Percentiles rank a stretch among this genome's conserved stretches.
phyloP scores from a whole-genome alignment of 768 basidiomycete species.

The Tulasnella sp. region DNA sequence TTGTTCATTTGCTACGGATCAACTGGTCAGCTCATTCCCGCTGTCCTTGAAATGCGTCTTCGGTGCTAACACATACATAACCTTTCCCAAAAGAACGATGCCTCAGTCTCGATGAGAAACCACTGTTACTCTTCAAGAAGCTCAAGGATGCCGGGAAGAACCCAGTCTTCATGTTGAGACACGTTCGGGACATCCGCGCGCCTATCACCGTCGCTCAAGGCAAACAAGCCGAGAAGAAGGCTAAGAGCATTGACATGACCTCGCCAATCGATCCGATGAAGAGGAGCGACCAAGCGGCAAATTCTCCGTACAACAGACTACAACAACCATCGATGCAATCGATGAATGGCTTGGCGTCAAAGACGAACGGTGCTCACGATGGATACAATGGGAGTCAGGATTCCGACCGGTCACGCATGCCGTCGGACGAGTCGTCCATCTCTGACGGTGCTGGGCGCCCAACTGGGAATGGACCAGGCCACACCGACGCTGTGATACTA shows the following conservation, averaged over 20 bases:
- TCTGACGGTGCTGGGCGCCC: constrained; percentile 15
- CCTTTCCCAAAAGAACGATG: constrained; percentile 69
- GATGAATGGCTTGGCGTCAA: constrained; percentile 13
- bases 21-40: constrained; percentile 50
- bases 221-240: constrained; percentile 71
- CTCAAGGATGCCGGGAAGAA: constrained; percentile 96
- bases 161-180: constrained; percentile 97
- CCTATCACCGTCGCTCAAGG: constrained; percentile 95
- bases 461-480: constrained; percentile 18
- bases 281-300: background rate
- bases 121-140: constrained; percentile 90
- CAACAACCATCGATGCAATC: constrained; percentile 24
- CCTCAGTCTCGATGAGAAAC: constrained; percentile 95
- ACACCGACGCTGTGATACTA: constrained; percentile 27
- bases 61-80: constrained; percentile 43
- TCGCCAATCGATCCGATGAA: constrained; percentile 13
- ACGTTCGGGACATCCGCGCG: constrained; percentile 92
- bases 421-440: constrained; percentile 20
- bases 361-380: constrained; percentile 17
- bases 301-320: constrained; percentile 22
- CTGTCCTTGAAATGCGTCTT: constrained; percentile 34
- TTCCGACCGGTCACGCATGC: constrained; percentile 29
- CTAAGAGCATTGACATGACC: background rate
- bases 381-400: constrained; percentile 21
- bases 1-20: constrained; percentile 99